phyloP scores from a whole-genome alignment of 2,329 filamentous ascomycete genomes.

The Ophiobolus disseminans region DNA sequence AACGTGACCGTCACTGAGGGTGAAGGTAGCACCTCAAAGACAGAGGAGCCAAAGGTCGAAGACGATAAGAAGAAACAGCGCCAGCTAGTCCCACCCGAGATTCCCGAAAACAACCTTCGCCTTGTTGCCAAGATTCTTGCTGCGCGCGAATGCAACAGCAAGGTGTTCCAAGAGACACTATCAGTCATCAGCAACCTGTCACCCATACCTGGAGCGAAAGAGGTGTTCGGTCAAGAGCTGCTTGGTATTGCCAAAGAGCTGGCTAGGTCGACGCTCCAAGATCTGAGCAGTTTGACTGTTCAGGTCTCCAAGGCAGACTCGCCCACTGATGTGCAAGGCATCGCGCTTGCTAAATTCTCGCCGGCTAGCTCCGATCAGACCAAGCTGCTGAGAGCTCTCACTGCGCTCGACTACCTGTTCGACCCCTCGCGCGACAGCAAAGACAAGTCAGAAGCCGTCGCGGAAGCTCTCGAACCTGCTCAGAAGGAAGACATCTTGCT shows the following conservation, averaged over 20 bases:
- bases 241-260: conserved; percentile 84
- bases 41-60: conserved; percentile 43
- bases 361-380: conserved; percentile 95
- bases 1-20: conserved; percentile 38
- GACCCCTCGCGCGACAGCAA: conserved; percentile 74
- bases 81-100: conserved; percentile 77
- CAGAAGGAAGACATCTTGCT: conserved; percentile 85
- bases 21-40: conserved; percentile 37
- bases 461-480: conserved; percentile 64
- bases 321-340: conserved; percentile 92
- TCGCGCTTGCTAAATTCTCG: conserved; percentile 94
- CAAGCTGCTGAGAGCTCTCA: conserved; percentile 89
- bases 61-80: conserved; percentile 61
- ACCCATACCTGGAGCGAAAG: conserved; percentile 86
- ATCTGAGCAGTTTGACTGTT: conserved; percentile 82
- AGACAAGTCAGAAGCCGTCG: conserved; percentile 51
- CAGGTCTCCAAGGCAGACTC: conserved; percentile 87
- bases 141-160: conserved; percentile 93
- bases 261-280: conserved; percentile 82
- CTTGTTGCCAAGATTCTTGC: conserved; percentile 97
- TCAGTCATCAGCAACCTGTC: conserved; percentile 99
- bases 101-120: conserved; percentile 87
- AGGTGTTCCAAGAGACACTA: conserved; percentile 96
- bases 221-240: conserved; percentile 90
- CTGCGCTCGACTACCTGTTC: conserved; percentile 94